phyloP scores from a whole-genome alignment of 2,329 filamentous ascomycete species.

The Aspergillus alliaceus region DNA sequence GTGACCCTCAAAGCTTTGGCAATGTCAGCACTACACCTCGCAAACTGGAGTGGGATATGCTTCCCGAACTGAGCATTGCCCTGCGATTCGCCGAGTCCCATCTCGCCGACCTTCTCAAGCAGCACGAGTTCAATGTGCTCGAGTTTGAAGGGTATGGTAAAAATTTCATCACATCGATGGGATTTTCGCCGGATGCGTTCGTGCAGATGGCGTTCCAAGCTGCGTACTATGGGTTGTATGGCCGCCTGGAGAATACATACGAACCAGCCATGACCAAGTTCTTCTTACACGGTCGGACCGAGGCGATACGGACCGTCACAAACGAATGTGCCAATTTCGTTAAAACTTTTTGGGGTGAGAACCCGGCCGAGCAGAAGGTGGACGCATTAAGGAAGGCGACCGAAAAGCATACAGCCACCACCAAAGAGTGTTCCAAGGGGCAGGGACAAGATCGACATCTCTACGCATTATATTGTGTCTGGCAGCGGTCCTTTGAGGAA shows the following conservation, averaged over 20 bases:
- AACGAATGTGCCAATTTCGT: constrained; percentile 84
- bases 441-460: constrained; percentile 90
- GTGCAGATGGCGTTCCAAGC: constrained; percentile 99
- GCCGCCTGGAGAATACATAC: constrained; percentile 90
- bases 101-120: constrained; percentile 88
- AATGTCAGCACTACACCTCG: constrained; percentile 92
- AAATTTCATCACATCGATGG: constrained; percentile 96
- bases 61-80: constrained; percentile 84
- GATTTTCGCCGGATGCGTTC: constrained; percentile 94
- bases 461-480: constrained; percentile 90
- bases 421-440: constrained; percentile 82
- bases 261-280: constrained; percentile 98
- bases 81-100: constrained; percentile 94
- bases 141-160: constrained; percentile 90
- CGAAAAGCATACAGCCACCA: constrained; percentile 75
- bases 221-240: constrained; percentile 95
- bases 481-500: constrained; percentile 85
- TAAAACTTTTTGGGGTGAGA: constrained; percentile 91
- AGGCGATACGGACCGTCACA: constrained; percentile 85
- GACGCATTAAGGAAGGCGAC: constrained; percentile 82
- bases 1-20: constrained; percentile 86
- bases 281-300: constrained; percentile 89
- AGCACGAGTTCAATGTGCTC: constrained; percentile 92
- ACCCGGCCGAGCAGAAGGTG: constrained; percentile 77
- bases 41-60: constrained; percentile 97